Evolutionary conservation across 345 rosid genomes (phyloP).

Genomic region (Ceriops tagal): DNA sequence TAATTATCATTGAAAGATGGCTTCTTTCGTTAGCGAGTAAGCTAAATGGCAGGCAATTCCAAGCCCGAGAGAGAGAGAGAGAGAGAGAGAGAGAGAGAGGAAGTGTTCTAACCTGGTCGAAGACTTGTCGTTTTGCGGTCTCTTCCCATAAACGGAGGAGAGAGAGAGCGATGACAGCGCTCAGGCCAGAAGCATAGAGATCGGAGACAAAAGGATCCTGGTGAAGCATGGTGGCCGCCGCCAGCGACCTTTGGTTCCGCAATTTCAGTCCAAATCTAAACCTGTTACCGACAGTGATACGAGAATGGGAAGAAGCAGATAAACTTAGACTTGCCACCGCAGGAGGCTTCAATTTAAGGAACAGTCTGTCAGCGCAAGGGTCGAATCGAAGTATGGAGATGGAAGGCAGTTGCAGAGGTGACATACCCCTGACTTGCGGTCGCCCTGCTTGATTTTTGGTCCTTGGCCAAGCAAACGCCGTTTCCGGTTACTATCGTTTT

Average conservation of each 20-base stretch:
- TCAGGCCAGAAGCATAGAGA: conserved; percentile 40
- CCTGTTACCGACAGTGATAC: no score
- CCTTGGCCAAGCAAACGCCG: no score
- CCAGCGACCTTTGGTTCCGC: conserved; percentile 5
- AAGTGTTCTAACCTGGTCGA: conserved; percentile 47
- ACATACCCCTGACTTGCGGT: no score
- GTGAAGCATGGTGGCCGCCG: conserved; percentile 41
- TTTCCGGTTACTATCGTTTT: no score
- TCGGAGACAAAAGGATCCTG: conserved; percentile 52
- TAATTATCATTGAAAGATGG: no score
- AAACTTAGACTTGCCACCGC: not conserved
- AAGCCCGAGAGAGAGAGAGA: not conserved
- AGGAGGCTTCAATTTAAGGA: no score
- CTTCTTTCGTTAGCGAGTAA: no score
- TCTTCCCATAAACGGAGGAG: conserved; percentile 56
- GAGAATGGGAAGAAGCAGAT: conserved; percentile 1
- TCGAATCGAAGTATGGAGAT: no score
- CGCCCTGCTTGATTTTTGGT: no score
- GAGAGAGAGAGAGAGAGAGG: not conserved
- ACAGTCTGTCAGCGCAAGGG: no score
- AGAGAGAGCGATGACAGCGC: conserved; percentile 40
- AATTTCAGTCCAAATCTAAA: not conserved
- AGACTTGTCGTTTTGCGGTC: conserved; percentile 61
- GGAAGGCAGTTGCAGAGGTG: no score
- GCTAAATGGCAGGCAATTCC: no score